These are phyloP conservation scores for Kurtzmaniella quercitrusa DNA, from an alignment of 1,139 yeast species.

Conservation along the genomic window DNA sequence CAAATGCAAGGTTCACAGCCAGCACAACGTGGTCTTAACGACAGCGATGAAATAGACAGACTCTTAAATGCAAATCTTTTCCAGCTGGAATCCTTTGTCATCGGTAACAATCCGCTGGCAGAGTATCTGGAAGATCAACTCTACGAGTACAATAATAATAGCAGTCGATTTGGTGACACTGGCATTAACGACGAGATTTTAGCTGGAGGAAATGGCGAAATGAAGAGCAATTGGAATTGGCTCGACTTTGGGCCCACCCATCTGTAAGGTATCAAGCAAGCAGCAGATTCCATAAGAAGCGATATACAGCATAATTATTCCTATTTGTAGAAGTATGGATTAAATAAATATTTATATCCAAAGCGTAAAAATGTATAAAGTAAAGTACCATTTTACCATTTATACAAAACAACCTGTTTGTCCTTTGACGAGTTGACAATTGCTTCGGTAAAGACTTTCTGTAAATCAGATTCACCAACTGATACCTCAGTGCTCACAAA, in stretches of 20 bases:
- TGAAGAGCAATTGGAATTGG: conserved; percentile 25
- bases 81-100: conserved; percentile 28
- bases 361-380: too few species aligned
- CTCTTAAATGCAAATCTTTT: conserved; percentile 38
- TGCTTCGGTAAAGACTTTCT: conserved; percentile 45
- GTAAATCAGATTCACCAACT: conserved; percentile 41
- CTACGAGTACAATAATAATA: conserved; percentile 14
- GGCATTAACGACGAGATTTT: conserved; percentile 9
- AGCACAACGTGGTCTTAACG: not conserved
- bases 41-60: conserved; percentile 39
- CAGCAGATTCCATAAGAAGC: not conserved
- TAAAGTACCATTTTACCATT: too few species aligned
- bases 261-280: not conserved
- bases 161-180: conserved; percentile 4
- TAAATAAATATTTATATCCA: too few species aligned
- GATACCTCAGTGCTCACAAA: conserved; percentile 31
- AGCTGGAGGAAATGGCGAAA: conserved; percentile 12
- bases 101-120: conserved; percentile 9
- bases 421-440: conserved; percentile 36
- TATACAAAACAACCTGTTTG: conserved; percentile 28
- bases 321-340: not conserved
- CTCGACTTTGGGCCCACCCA: conserved; percentile 24
- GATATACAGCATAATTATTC: not conserved
- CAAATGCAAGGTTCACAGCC: conserved; percentile 1
- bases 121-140: conserved; percentile 14